Evolutionary conservation across 1,139 yeast genomes (phyloP).

Genomic region (Nakaseomyces nivariensis): DNA sequence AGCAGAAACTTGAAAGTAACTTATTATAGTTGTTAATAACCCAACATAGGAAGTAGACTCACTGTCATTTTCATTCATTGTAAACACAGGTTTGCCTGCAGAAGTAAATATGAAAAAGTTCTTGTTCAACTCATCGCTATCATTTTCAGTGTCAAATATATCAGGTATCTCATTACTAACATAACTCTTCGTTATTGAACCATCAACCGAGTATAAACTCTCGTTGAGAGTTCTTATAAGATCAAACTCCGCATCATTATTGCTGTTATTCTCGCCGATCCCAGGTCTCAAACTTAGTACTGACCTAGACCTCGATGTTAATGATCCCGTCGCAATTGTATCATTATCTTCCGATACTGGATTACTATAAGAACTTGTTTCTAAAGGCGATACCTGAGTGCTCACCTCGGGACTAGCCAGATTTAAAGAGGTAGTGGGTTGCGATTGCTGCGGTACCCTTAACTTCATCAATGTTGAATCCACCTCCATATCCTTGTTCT

Average conservation of each 20-base stretch:
- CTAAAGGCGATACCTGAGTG: background rate
- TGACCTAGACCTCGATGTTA: background rate
- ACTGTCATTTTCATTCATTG: slow-evolving; percentile 68
- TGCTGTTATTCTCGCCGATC: background rate
- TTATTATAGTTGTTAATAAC: slow-evolving; percentile 35
- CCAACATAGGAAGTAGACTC: slow-evolving; percentile 68
- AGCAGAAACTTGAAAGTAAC: slow-evolving; percentile 30
- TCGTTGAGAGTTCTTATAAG: slow-evolving; percentile 14
- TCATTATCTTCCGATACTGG: background rate
- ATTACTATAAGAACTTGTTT: background rate
- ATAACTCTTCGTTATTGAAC: slow-evolving; percentile 6
- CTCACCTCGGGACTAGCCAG: background rate
- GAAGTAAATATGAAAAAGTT: slow-evolving; percentile 67
- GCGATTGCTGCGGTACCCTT: background rate
- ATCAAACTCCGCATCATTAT: slow-evolving; percentile 2
- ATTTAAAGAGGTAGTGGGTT: slow-evolving; percentile 37
- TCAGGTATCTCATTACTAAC: slow-evolving; percentile 23
- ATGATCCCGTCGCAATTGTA: background rate
- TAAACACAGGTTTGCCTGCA: slow-evolving; percentile 90
- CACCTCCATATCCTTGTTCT: background rate
- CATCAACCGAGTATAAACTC: slow-evolving; percentile 16
- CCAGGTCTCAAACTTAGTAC: background rate
- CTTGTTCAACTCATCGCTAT: slow-evolving; percentile 5
- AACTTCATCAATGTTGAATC: background rate
- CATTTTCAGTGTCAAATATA: slow-evolving; percentile 9